Percentiles rank a stretch among this genome's conserved stretches.
Evolutionary conservation across 805 yeast genomes (phyloP).

Genomic region (Kodamaea restingae): DNA sequence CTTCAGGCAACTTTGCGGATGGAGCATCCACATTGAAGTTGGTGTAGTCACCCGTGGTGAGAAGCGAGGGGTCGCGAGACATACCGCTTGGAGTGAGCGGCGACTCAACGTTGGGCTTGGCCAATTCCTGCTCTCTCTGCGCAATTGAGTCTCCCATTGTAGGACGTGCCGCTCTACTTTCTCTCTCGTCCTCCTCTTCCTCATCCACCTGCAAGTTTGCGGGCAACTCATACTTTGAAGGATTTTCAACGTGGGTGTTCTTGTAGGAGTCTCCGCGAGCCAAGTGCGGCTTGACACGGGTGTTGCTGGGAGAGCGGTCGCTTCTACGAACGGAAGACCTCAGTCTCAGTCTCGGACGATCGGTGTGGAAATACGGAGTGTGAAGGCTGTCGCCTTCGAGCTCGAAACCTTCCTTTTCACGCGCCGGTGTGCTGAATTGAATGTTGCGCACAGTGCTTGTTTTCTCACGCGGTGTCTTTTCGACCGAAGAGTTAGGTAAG

Average conservation of each 20-base stretch:
- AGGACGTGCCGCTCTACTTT: slow-evolving; percentile 32
- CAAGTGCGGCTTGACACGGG: slow-evolving; percentile 49
- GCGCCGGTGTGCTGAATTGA: slow-evolving; percentile 9
- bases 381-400: slow-evolving; percentile 17
- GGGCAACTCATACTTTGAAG: slow-evolving; percentile 41
- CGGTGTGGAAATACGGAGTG: slow-evolving; percentile 33
- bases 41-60: slow-evolving; percentile 45
- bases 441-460: slow-evolving; percentile 3
- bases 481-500: slow-evolving; percentile 16
- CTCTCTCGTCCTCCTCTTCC: slow-evolving; percentile 35
- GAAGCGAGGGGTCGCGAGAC: slow-evolving; percentile 35
- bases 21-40: slow-evolving; percentile 41
- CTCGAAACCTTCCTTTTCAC: slow-evolving; percentile 7
- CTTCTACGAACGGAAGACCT: slow-evolving; percentile 18
- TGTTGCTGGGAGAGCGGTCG: slow-evolving; percentile 20
- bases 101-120: not conserved
- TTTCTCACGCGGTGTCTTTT: not conserved
- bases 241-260: slow-evolving; percentile 47
- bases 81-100: slow-evolving; percentile 3
- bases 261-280: slow-evolving; percentile 79
- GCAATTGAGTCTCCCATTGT: slow-evolving; percentile 45
- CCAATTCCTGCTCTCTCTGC: slow-evolving; percentile 31
- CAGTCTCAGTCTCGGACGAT: slow-evolving; percentile 26
- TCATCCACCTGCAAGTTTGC: slow-evolving; percentile 32
- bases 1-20: slow-evolving; percentile 10